These are phyloP conservation scores for Exophiala sp. DNA, from an alignment of 2,329 filamentous ascomycete genomes.

Conservation along the genomic window DNA sequence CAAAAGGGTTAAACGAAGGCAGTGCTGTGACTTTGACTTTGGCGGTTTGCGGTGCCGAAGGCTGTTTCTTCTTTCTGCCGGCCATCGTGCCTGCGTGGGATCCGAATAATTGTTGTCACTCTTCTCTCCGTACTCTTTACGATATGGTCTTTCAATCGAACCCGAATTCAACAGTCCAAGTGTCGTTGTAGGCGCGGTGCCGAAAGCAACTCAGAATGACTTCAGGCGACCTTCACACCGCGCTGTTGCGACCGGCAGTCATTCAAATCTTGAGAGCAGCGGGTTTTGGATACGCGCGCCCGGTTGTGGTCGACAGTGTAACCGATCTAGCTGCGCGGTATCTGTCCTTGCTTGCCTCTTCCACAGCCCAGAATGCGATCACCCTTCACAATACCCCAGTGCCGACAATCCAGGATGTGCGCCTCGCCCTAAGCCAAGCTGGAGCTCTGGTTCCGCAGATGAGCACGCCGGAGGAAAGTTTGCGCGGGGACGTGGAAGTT, in stretches of 20 bases:
- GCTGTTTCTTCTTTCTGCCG: constrained; percentile 1
- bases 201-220: constrained; percentile 34
- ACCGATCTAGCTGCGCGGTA: constrained; percentile 82
- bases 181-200: not conserved
- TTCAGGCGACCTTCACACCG: constrained; percentile 56
- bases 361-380: constrained; percentile 64
- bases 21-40: not conserved
- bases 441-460: constrained; percentile 67
- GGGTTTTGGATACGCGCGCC: constrained; percentile 77
- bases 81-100: constrained; percentile 1
- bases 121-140: not conserved
- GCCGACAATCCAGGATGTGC: constrained; percentile 68
- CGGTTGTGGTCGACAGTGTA: constrained; percentile 78
- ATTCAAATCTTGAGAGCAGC: constrained; percentile 87
- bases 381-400: constrained; percentile 62
- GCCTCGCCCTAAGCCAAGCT: constrained; percentile 76
- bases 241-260: constrained; percentile 76
- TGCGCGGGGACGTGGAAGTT: constrained; percentile 47
- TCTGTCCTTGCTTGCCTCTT: constrained; percentile 65
- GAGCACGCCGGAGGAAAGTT: constrained; percentile 62
- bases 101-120: not conserved
- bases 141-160: not conserved
- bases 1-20: constrained; percentile 6
- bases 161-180: not conserved
- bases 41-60: not conserved